Evolutionary conservation across 768 basidiomycete species (phyloP).

Genomic region (Boletus fagicola): DNA sequence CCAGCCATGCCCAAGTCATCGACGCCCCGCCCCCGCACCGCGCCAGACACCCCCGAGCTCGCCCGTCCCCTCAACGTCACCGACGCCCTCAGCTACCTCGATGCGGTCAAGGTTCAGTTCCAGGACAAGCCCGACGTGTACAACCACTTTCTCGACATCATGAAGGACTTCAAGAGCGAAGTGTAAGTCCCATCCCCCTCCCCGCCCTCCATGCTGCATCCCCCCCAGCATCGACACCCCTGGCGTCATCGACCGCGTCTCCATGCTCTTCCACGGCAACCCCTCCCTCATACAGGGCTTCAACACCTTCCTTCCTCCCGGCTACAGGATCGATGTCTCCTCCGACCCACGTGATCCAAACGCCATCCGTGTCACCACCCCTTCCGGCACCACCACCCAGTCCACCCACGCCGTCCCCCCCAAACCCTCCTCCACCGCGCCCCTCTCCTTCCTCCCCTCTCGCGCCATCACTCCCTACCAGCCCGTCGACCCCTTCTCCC

Average conservation of each 20-base stretch:
- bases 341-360: conserved; percentile 66
- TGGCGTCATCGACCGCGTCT: conserved; percentile 94
- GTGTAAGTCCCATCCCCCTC: conserved; percentile 49
- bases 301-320: conserved; percentile 94
- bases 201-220: conserved; percentile 8
- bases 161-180: conserved; percentile 99
- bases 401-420: conserved; percentile 42
- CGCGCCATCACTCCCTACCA: conserved; percentile 55
- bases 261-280: conserved; percentile 88
- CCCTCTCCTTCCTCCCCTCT: conserved; percentile 32
- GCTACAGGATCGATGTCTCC: conserved; percentile 89
- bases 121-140: conserved; percentile 89
- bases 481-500: conserved; percentile 39
- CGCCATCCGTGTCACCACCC: conserved; percentile 80
- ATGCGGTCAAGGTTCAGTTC: conserved; percentile 92
- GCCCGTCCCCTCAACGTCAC: conserved; percentile 81
- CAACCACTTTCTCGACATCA: conserved; percentile 92
- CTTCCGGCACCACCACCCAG: conserved; percentile 68
- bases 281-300: conserved; percentile 92
- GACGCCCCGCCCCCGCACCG: conserved; percentile 30
- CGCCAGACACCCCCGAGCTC: conserved; percentile 17
- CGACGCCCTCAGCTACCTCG: conserved; percentile 90
- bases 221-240: conserved; percentile 87
- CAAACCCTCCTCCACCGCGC: conserved; percentile 28
- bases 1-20: conserved; percentile 18